These are phyloP conservation scores for Amauroascus verrucosus DNA, from an alignment of 2,329 filamentous ascomycete species.

Conservation along the genomic window DNA sequence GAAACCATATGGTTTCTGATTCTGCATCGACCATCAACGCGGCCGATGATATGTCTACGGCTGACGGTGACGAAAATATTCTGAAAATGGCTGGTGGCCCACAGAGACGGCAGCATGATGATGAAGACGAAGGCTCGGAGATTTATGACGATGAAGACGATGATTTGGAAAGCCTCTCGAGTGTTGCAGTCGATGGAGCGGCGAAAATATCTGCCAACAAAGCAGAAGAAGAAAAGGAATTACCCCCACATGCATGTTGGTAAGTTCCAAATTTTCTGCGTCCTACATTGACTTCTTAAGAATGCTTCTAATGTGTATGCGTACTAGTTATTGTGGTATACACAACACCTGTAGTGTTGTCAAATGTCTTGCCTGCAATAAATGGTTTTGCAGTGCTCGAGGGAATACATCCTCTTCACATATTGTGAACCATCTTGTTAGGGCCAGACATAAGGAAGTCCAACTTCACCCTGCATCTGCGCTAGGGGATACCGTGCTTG, in stretches of 20 bases:
- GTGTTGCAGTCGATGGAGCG: constrained; percentile 66
- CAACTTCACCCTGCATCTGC: constrained; percentile 89
- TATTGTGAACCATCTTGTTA: constrained; percentile 95
- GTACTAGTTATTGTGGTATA: constrained; percentile 9
- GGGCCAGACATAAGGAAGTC: constrained; percentile 96
- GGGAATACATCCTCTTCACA: constrained; percentile 95
- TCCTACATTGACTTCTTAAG: not conserved
- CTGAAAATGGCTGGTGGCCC: constrained; percentile 55
- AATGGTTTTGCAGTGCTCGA: constrained; percentile 98
- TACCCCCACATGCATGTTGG: constrained; percentile 92
- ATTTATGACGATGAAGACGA: constrained; percentile 78
- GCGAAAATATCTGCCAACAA: constrained; percentile 47
- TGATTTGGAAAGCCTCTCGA: constrained; percentile 65
- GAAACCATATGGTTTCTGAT: constrained; percentile 67
- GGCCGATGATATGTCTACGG: constrained; percentile 62
- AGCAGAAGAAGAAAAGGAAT: constrained; percentile 74
- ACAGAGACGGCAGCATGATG: constrained; percentile 60
- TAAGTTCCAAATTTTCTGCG: constrained; percentile 43
- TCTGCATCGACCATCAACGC: constrained; percentile 81
- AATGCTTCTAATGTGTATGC: not conserved
- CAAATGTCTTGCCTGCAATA: constrained; percentile 89
- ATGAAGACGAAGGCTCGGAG: constrained; percentile 84
- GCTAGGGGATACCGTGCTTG: constrained; percentile 87
- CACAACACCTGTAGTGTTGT: constrained; percentile 74
- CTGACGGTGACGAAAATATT: constrained; percentile 70